Evolutionary conservation across 805 yeast genomes (phyloP).

Genomic region (Cyberlindnera xishuangbannaensis): DNA sequence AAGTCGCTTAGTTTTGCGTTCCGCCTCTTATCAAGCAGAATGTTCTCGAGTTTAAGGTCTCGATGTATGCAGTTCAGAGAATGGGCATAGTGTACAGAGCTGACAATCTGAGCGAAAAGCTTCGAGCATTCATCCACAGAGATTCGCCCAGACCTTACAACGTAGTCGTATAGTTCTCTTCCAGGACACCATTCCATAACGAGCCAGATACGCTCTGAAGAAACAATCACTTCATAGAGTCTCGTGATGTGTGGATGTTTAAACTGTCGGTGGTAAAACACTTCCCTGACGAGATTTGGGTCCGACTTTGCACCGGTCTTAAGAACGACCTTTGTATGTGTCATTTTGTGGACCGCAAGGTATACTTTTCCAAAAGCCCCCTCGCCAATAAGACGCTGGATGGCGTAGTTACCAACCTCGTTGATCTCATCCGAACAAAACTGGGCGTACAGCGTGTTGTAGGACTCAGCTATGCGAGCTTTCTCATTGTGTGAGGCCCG

Average conservation of each 20-base stretch:
- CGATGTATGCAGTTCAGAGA: constrained; percentile 74
- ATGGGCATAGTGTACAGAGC: constrained; percentile 66
- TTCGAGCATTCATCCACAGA: constrained; percentile 44
- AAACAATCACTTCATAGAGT: constrained; percentile 70
- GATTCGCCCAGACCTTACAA: constrained; percentile 46
- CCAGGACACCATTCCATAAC: constrained; percentile 88
- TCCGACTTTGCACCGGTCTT: constrained; percentile 75
- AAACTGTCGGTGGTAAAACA: constrained; percentile 80
- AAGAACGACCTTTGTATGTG: constrained; percentile 74
- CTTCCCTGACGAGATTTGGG: constrained; percentile 85
- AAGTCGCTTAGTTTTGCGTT: constrained; percentile 82
- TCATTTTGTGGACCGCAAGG: constrained; percentile 70
- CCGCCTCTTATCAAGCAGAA: constrained; percentile 49
- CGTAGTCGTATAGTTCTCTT: constrained; percentile 65
- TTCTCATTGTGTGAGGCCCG: constrained; percentile 25
- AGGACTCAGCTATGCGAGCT: constrained; percentile 50
- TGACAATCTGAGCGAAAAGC: constrained; percentile 57
- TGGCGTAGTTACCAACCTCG: constrained; percentile 77
- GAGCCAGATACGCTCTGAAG: constrained; percentile 79
- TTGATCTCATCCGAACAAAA: constrained; percentile 42
- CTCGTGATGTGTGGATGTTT: constrained; percentile 79
- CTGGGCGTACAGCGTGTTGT: constrained; percentile 50
- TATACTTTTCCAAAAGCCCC: constrained; percentile 93
- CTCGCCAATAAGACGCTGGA: constrained; percentile 74
- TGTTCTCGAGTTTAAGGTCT: constrained; percentile 79